Evolutionary conservation across 176 grass and related monocot species (phyloP).

Genomic region (Rhipidocladum racemiflorum): DNA sequence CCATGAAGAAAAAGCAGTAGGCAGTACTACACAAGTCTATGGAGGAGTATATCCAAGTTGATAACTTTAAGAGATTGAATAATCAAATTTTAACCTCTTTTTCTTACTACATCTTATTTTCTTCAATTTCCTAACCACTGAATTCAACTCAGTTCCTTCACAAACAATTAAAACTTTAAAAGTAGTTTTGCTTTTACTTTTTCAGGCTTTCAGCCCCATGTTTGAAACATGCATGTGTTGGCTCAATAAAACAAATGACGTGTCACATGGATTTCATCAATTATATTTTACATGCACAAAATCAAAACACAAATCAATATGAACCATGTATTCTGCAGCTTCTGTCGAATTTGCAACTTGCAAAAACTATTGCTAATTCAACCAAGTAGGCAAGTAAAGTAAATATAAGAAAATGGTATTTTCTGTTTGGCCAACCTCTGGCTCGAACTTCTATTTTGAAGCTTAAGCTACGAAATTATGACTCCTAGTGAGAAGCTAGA

Average conservation of each 20-base stretch:
- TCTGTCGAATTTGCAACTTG: neutral
- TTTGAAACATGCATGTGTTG: neutral
- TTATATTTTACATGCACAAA: neutral
- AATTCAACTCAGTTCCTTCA: neutral
- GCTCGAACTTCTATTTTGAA: neutral
- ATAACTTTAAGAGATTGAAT: neutral
- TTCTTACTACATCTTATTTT: neutral
- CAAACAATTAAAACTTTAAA: neutral
- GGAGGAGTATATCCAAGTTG: neutral
- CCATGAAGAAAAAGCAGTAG: neutral
- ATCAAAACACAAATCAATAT: neutral
- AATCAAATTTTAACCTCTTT: neutral
- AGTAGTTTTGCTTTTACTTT: neutral
- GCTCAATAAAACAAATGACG: neutral
- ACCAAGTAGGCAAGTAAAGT: neutral
- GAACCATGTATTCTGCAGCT: neutral
- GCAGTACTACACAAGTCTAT: neutral
- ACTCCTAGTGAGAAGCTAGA: slow-evolving; percentile 9
- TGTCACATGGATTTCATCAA: neutral
- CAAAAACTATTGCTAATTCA: neutral
- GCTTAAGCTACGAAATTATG: neutral
- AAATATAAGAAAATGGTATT: neutral
- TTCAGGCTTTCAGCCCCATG: neutral
- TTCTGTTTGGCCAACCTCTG: neutral
- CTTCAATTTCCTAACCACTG: neutral